Conservation (phyloP, 1,139 yeast species). For the Saccharomyces uvarum region DNA sequence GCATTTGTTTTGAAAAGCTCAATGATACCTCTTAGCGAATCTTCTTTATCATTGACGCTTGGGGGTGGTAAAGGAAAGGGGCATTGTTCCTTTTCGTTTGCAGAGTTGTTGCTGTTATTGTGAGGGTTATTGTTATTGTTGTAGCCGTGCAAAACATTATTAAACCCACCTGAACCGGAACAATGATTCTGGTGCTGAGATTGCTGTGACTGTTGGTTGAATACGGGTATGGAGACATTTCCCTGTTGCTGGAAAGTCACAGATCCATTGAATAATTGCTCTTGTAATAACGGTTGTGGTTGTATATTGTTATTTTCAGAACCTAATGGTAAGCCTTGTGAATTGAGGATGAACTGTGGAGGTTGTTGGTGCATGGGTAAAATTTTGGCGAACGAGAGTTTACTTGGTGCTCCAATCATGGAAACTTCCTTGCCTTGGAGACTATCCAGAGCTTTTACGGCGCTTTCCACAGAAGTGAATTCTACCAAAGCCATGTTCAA, state of each 20-base stretch:
- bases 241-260: constrained; percentile 32
- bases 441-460: constrained; percentile 67
- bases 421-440: constrained; percentile 72
- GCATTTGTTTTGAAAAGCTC: constrained; percentile 24
- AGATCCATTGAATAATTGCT: constrained; percentile 31
- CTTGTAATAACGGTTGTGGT: constrained; percentile 29
- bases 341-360: constrained; percentile 11
- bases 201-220: constrained; percentile 19
- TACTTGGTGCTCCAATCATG: constrained; percentile 60
- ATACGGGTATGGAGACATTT: constrained; percentile 28
- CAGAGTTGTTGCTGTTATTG: constrained; percentile 10
- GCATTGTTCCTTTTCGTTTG: constrained; percentile 29
- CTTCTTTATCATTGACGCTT: constrained; percentile 15
- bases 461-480: constrained; percentile 62
- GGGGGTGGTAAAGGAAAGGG: constrained; percentile 33
- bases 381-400: constrained; percentile 62
- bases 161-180: background rate
- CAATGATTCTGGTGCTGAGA: constrained; percentile 9
- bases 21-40: constrained; percentile 20
- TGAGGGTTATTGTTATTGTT: constrained; percentile 3
- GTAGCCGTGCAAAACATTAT: background rate
- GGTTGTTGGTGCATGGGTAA: constrained; percentile 34
- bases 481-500: constrained; percentile 63
- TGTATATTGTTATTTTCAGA: constrained; percentile 8
- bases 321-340: background rate